Evolutionary conservation across 1,284 basidiomycete genomes (phyloP), one percentile per base, ranked within the genome.

Genomic region (Fomitopsis schrenkii): DNA sequence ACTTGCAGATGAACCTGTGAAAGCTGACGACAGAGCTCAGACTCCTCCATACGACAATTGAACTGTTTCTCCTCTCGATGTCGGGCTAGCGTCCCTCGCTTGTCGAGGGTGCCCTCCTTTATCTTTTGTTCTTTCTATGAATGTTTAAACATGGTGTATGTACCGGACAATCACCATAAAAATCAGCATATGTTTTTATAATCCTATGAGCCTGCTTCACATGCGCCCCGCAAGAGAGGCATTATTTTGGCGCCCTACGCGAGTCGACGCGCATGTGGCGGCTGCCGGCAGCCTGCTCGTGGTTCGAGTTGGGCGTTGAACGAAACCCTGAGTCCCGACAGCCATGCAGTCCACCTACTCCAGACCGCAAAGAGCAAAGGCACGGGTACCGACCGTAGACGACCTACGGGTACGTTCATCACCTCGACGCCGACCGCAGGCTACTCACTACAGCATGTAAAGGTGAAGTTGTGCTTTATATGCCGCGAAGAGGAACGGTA

Each of bases 401-500:
- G 83, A 84, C 63, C 74, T 84, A 15, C 73, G 80, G 55, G 81
- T 83, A 66, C 45, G 66, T 35, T 56, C 33, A 53, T 26, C 19
- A 45, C 5, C 42, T 33, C 12, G 2, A 14, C 5, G 26, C 9
- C 17, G 2, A 14, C 30, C 38, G 10, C 12, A 4, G 14, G 12
- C 36, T 28, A 7, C 26, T 22, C n/a, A 36, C 12, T 48, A 38
- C 22, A 58, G n/a, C 58, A 40, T 15, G 19, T 19, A 1, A 59
- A 89, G 85, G 83, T 90, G 66, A 91, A 89, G 70, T 77, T 88
- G 26, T 92, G 90, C 65, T 92, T 88, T 71, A 91, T 92, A 60
- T 92, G 89, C 68, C 76, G 87, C 28, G 89, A 91, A 67, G 89
- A 91, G 68, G 89, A 91, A 64, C 73, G 67, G 5, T 77, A 79